Base-by-base conservation (phyloP, 495 filamentous ascomycete species). In the Schizothecium vesticola region DNA sequence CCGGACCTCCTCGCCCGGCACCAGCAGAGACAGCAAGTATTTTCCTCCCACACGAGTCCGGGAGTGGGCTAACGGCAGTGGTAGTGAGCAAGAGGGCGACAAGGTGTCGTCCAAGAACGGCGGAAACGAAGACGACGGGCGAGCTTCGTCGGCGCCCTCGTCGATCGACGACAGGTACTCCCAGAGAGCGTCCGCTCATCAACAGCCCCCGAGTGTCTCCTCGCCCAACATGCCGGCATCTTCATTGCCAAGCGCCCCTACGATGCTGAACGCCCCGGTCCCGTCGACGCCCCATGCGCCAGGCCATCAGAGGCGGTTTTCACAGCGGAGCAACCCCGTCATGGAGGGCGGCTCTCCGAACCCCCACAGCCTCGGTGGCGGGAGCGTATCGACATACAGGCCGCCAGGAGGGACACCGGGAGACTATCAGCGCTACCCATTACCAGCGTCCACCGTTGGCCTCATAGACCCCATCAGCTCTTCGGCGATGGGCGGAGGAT, bases 1-100 rank as follows among this genome's bases (percentile, higher is more conserved):
- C 82, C 87, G 16, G 93, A 97, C 78, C 80, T 97, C 25, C 83
- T 96, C 29, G 82, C 85, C 28, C 88, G 93, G 62, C 93, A 97
- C 76, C 84, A 89, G 75, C 90, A 93, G 73, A 87, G 90, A 85
- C 92, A 94, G 92, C 94, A 79, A 83, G 91, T 78, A 24, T 29
- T 21, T 2, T 22, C n/a, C 43, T 62, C 59, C 19, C 23, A 26
- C 26, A 33, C 33, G 43, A 24, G 12, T 31, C 9, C 28, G 43
- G 43, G 1, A 16, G 29, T 28, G 21, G 36, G 28, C 64, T 75
- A 63, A 76, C 68, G 23, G 56, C 24, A 11, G 10, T 19, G 7
- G 12, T 19, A 83, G 80, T 66, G 80, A 83, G 22, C 72, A 77
- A 59, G 81, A 80, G 36, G 73, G 72, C 29, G 79, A 81, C 36